These are phyloP conservation scores for Stentor coeruleus DNA, from an alignment of 73 alveolate genomes.

Conservation along the genomic window DNA sequence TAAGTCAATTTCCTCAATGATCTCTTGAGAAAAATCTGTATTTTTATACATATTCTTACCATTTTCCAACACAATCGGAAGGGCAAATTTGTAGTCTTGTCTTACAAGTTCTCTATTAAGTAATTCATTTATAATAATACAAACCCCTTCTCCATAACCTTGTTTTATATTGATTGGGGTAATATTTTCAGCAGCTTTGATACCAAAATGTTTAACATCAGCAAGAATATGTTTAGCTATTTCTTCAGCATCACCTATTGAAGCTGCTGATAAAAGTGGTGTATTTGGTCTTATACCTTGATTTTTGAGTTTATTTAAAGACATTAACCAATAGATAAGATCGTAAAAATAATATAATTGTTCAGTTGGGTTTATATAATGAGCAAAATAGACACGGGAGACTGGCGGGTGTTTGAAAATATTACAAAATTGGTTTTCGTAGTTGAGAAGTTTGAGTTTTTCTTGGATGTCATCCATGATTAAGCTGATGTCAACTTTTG, in stretches of 20 bases:
- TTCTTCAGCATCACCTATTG: not conserved
- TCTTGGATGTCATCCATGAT: conserved; percentile 89
- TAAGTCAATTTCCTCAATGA: conserved; percentile 1
- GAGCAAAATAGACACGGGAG: conserved; percentile 16
- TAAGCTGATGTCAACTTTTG: conserved; percentile 72
- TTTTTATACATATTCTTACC: not conserved
- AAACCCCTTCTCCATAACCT: conserved; percentile 85
- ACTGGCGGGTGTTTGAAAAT: conserved; percentile 38
- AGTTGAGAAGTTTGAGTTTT: conserved; percentile 74
- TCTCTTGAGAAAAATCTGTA: not conserved
- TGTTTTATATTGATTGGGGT: conserved; percentile 5
- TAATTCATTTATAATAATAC: conserved; percentile 74
- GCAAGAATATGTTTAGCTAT: conserved; percentile 23
- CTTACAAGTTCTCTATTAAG: conserved; percentile 81
- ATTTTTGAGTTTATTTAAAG: not conserved
- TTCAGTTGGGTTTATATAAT: not conserved
- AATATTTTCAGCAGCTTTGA: conserved; percentile 1
- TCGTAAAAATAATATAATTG: conserved; percentile 18
- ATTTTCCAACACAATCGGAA: conserved; percentile 30
- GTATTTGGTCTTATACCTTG: not conserved
- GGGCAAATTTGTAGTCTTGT: conserved; percentile 67
- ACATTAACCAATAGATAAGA: conserved; percentile 15
- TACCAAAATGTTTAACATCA: conserved; percentile 22
- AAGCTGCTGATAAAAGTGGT: not conserved
- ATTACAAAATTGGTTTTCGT: conserved; percentile 71